These are phyloP conservation scores for Acer campestre DNA, from an alignment of 345 rosid species.

Conservation along the genomic window DNA sequence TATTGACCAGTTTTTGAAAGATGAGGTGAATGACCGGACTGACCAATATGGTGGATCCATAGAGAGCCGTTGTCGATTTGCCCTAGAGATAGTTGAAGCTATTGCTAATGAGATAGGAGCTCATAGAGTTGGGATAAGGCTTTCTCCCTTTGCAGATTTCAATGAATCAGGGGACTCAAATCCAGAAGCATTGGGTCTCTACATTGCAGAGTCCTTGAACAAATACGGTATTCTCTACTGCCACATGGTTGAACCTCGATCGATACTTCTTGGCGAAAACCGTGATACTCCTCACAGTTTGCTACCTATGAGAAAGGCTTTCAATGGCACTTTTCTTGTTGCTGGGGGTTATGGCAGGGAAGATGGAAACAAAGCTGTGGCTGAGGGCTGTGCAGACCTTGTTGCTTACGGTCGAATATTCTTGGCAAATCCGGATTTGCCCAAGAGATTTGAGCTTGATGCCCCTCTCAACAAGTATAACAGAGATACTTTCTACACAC, in stretches of 20 bases:
- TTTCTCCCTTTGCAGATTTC: constrained; percentile 58
- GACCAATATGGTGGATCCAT: constrained; percentile 68
- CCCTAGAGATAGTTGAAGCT: constrained; percentile 64
- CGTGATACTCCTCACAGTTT: constrained; percentile 35
- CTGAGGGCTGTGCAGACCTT: constrained; percentile 50
- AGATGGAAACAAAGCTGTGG: constrained; percentile 56
- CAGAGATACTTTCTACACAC: constrained; percentile 46
- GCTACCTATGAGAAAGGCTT: constrained; percentile 63
- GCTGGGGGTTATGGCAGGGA: constrained; percentile 61
- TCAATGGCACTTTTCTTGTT: constrained; percentile 58
- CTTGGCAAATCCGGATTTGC: constrained; percentile 76
- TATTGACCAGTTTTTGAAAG: constrained; percentile 71
- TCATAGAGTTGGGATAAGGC: constrained; percentile 63
- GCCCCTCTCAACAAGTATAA: constrained; percentile 64
- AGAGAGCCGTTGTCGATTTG: constrained; percentile 63
- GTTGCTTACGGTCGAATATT: constrained; percentile 68
- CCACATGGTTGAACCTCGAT: constrained; percentile 69
- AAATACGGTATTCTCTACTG: constrained; percentile 55
- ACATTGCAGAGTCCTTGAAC: constrained; percentile 66
- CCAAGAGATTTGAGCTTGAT: constrained; percentile 59
- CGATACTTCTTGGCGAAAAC: constrained; percentile 37
- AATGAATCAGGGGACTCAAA: constrained; percentile 57
- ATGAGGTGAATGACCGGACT: constrained; percentile 63
- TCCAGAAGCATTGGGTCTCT: constrained; percentile 58
- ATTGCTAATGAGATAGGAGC: constrained; percentile 61